Evolutionary conservation across 441 rosid species (phyloP).

Genomic region (Biscutella laevigata): DNA sequence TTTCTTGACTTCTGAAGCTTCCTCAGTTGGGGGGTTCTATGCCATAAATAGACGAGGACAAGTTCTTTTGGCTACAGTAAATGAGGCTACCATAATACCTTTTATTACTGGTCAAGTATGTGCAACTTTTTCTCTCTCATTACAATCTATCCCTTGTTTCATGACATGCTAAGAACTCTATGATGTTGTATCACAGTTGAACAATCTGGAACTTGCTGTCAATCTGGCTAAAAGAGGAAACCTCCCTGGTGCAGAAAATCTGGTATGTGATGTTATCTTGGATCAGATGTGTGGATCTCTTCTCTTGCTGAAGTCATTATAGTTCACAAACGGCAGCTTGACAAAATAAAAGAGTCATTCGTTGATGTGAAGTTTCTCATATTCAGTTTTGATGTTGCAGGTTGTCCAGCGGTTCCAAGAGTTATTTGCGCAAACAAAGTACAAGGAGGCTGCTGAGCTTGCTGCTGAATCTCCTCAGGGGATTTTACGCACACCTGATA

Average conservation of each 20-base stretch:
- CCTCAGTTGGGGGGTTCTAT: constrained; percentile 85
- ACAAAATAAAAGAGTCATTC: background rate
- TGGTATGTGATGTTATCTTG: constrained; percentile 38
- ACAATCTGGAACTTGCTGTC: constrained; percentile 94
- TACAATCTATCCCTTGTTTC: too few species aligned
- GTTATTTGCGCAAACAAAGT: constrained; percentile 95
- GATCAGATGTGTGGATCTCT: constrained; percentile 14
- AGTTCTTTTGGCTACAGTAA: constrained; percentile 87
- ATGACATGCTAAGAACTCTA: constrained; percentile 9
- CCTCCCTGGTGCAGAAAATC: constrained; percentile 96
- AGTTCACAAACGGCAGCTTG: background rate
- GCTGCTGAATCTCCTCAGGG: constrained; percentile 99
- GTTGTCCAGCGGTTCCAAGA: constrained; percentile 99
- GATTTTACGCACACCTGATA: constrained; percentile 95
- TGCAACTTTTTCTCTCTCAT: background rate
- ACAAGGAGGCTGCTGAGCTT: constrained; percentile 99
- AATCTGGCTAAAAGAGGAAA: constrained; percentile 98
- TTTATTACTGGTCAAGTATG: constrained; percentile 97
- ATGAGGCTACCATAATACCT: constrained; percentile 89
- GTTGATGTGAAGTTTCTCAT: constrained; percentile 14
- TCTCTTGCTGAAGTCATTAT: constrained; percentile 1
- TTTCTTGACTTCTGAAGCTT: constrained; percentile 94
- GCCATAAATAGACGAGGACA: constrained; percentile 98
- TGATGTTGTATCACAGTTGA: constrained; percentile 47
- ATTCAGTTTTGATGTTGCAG: constrained; percentile 35